phyloP scores from a whole-genome alignment of 2,329 filamentous ascomycete genomes.

The Nemania diffusa region DNA sequence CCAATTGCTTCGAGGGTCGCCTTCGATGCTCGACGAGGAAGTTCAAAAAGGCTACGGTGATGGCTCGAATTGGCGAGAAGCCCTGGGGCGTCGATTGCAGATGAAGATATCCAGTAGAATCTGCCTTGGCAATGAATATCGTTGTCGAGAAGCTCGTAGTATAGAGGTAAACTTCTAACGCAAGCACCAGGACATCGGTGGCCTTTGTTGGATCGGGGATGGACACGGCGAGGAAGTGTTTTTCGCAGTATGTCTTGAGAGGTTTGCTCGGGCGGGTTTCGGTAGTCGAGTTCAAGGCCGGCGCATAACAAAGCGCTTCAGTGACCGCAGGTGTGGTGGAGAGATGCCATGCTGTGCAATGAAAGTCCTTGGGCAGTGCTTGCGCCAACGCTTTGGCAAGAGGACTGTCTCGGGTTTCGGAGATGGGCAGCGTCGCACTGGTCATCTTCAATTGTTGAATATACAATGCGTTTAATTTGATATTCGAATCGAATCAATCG shows the following conservation, averaged over 20 bases:
- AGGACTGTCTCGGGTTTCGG: conserved; percentile 40
- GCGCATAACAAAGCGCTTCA: conserved; percentile 80
- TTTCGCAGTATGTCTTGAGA: conserved; percentile 79
- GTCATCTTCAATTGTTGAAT: conserved; percentile 31
- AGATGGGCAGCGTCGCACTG: conserved; percentile 24
- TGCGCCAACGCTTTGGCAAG: conserved; percentile 57
- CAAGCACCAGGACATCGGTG: conserved; percentile 76
- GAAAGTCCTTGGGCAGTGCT: conserved; percentile 63
- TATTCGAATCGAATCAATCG: not conserved
- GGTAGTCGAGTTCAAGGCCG: conserved; percentile 62
- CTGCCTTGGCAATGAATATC: conserved; percentile 95
- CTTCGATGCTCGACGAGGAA: conserved; percentile 76
- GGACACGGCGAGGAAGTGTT: conserved; percentile 74
- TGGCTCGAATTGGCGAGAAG: conserved; percentile 78
- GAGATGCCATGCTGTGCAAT: conserved; percentile 82
- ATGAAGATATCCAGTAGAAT: conserved; percentile 89
- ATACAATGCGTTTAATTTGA: not conserved
- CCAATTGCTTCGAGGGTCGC: conserved; percentile 72
- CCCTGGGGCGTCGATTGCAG: conserved; percentile 70
- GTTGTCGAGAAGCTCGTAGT: conserved; percentile 83
- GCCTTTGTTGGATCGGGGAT: conserved; percentile 50
- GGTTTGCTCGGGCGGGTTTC: conserved; percentile 52
- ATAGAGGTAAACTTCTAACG: conserved; percentile 89
- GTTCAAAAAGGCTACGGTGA: conserved; percentile 79
- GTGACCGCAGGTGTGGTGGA: conserved; percentile 83